Evolutionary conservation across 306 rosid genomes (phyloP).

Genomic region (Carpinus fangiana): DNA sequence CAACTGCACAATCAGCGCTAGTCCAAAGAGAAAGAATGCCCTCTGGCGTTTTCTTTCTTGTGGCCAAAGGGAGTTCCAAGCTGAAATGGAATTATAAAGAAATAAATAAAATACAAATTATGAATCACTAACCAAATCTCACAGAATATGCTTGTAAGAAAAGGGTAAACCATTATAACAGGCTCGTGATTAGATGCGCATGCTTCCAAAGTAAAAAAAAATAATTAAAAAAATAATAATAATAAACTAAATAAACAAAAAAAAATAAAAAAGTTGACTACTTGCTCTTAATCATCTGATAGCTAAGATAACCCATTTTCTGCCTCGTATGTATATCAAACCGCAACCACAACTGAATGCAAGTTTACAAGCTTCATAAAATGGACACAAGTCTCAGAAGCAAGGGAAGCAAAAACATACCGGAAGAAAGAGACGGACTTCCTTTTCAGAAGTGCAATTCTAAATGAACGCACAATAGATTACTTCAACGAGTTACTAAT

Average conservation of each 20-base stretch:
- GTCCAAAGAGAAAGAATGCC: conserved; percentile 93
- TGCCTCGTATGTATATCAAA: not conserved
- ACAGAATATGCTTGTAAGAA: not conserved
- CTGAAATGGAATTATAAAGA: conserved; percentile 36
- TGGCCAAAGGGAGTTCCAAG: conserved; percentile 97
- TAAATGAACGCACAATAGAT: not conserved
- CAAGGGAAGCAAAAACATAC: not conserved
- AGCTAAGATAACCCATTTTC: not conserved
- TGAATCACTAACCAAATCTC: not conserved
- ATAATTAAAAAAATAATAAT: too few relatives aligned
- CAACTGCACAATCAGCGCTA: conserved; percentile 79
- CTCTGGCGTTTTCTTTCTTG: conserved; percentile 96
- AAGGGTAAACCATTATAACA: not conserved
- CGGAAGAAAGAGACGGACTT: not conserved
- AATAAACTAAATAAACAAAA: not conserved
- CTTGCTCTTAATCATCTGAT: not conserved
- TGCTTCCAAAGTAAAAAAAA: not conserved
- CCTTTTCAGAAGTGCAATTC: not conserved
- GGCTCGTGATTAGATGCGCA: not conserved
- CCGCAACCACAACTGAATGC: not conserved
- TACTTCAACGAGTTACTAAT: not conserved
- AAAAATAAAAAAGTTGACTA: not conserved
- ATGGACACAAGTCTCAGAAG: not conserved
- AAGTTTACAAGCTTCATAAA: not conserved
- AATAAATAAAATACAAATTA: conserved; percentile 13